These are phyloP conservation scores for Gypsophila paniculata DNA, from an alignment of 179 eudicot species.

Conservation along the genomic window DNA sequence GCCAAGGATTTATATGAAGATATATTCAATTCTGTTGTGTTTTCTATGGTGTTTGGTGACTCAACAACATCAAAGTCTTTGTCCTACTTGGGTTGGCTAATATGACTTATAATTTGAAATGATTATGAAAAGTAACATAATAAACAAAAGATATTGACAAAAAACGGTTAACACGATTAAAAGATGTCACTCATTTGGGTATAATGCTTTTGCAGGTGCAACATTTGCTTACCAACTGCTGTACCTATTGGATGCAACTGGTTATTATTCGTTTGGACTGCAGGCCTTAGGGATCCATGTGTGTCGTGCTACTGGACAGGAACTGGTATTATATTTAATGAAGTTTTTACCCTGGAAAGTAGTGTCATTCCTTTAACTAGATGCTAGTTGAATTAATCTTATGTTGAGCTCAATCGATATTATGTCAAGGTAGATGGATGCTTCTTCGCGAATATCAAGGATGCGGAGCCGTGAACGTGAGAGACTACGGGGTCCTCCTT, in stretches of 20 bases:
- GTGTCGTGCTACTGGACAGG: conserved; percentile 98
- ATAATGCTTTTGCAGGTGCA: conserved; percentile 50
- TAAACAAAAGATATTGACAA: too few species aligned
- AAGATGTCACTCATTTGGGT: conserved; percentile 10
- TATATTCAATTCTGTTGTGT: background rate
- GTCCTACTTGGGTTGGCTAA: too few species aligned
- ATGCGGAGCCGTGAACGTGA: conserved; percentile 92
- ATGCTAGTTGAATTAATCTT: conserved; percentile 15
- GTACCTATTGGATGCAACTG: conserved; percentile 94
- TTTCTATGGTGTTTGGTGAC: background rate
- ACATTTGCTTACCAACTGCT: conserved; percentile 87
- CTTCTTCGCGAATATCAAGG: conserved; percentile 91
- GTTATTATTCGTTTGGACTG: conserved; percentile 87
- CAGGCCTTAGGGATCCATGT: conserved; percentile 91
- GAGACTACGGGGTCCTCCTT: conserved; percentile 91
- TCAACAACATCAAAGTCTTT: too few species aligned
- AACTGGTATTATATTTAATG: conserved; percentile 54
- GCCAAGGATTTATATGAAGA: background rate
- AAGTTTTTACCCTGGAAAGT: conserved; percentile 7
- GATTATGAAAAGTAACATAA: too few species aligned
- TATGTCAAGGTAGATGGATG: conserved; percentile 91
- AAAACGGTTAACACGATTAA: too few species aligned
- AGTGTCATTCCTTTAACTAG: background rate
- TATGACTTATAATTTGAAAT: too few species aligned
- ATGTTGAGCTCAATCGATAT: conserved; percentile 28